Conservation (phyloP, 1,284 basidiomycete species). For the Marasmius oreades region DNA sequence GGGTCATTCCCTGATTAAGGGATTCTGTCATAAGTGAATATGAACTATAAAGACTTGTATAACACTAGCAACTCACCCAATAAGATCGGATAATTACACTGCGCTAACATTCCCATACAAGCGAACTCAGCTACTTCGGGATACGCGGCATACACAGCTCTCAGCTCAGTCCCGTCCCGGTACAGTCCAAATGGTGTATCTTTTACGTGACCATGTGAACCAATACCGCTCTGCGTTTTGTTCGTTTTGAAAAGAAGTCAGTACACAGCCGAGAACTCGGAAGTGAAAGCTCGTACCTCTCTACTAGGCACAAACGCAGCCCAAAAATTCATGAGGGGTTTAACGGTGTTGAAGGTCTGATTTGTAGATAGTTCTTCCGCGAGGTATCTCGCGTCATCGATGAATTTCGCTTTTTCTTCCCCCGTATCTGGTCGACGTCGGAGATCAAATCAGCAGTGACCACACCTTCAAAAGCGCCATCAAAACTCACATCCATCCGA, state of each 20-base stretch:
- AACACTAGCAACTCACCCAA: slow-evolving; percentile 46
- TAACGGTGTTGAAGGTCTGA: slow-evolving; percentile 75
- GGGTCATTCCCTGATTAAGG: slow-evolving; percentile 66
- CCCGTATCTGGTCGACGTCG: slow-evolving; percentile 24
- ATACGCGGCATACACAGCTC: slow-evolving; percentile 73
- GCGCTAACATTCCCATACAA: slow-evolving; percentile 58
- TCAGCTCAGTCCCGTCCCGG: slow-evolving; percentile 74
- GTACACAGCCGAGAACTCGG: neutral
- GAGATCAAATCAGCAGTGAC: slow-evolving; percentile 1
- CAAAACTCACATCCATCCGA: slow-evolving; percentile 72
- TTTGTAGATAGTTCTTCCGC: slow-evolving; percentile 69
- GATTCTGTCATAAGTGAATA: slow-evolving; percentile 1
- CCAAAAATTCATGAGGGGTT: slow-evolving; percentile 80
- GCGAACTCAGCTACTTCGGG: slow-evolving; percentile 66
- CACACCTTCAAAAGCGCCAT: neutral
- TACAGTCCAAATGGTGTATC: slow-evolving; percentile 80
- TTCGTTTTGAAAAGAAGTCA: neutral
- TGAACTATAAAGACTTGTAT: neutral
- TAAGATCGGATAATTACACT: slow-evolving; percentile 78
- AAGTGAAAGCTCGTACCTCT: slow-evolving; percentile 39
- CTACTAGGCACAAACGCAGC: slow-evolving; percentile 74
- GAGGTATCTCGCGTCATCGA: slow-evolving; percentile 64
- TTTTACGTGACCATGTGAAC: slow-evolving; percentile 64
- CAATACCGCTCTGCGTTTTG: slow-evolving; percentile 64
- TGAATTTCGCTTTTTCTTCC: slow-evolving; percentile 62